Base-by-base conservation (phyloP, 305 asterid species). In the Nicotiana rustica region DNA sequence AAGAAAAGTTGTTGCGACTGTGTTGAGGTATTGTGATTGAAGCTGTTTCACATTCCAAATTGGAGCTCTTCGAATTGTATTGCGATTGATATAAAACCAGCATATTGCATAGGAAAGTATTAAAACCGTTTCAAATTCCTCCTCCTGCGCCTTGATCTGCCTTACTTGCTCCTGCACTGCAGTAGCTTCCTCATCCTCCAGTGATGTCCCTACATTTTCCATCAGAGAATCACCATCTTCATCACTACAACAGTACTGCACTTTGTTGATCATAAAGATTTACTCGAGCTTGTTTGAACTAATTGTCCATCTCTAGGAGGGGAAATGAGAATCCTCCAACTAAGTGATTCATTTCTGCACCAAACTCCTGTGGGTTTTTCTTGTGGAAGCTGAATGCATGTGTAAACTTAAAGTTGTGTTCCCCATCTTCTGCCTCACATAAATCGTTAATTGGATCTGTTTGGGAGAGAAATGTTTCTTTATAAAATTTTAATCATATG, bases 81-180 rank as follows among this genome's bases (percentile, higher is more conserved):
- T 33, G 36, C 4, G 36, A 33, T 35, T 35, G 59, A 62, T 21
- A 4, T 0, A 10, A 55, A 70, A 70, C 59, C 78, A 70, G 35
- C 12, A 41, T 18, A 70, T 82, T 59, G 17, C 59, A 62, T 44
- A 80, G 41, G 71, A 85, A 75, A 64, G 61, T 13, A 68, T 59
- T 55, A 88, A 70, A 47, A 73, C 25, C 21, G 13, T 96, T 85
- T 96, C 99, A 81, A 93, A 96, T 86, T 96, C 99, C 29, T 93
- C 98, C 92, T 96, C 99, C 86, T 96, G 99, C 65, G 97, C 95
- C 91, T 92, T 95, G 82, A 96, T 96, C 88, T 96, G 99, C 86
- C 90, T 93, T 84, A 96, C 99, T 85, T 96, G 99, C 89, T 96
- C 99, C 86, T 93, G 98, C 68, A 96, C 98, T 69, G 97, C 99